phyloP scores from a whole-genome alignment of 139 green algal genomes.

The Spirogloea muscicola region DNA sequence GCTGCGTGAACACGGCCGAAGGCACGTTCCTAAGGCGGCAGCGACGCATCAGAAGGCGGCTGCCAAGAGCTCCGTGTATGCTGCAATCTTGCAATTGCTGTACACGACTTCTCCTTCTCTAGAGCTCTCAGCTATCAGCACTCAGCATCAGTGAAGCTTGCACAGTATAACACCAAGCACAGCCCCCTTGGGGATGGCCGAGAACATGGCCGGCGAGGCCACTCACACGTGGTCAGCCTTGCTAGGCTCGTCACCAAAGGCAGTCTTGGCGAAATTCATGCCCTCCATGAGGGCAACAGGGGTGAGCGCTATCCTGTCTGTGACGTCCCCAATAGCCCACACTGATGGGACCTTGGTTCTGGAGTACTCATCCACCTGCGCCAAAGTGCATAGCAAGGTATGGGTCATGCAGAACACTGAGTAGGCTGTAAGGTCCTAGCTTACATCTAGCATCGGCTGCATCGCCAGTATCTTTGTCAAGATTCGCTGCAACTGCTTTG shows the following conservation, averaged over 20 bases:
- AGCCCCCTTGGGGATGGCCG: conserved; percentile 1
- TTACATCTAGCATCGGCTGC: no score
- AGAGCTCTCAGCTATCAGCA: no score
- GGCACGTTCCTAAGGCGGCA: not conserved
- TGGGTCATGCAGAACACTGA: not conserved
- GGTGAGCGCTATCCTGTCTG: conserved; percentile 88
- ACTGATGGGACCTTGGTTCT: conserved; percentile 77
- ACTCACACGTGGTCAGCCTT: conserved; percentile 72
- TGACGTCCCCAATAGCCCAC: conserved; percentile 93
- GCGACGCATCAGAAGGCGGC: not conserved
- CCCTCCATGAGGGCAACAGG: conserved; percentile 93
- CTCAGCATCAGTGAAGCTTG: no score
- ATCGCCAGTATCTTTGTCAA: no score
- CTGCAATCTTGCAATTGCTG: no score
- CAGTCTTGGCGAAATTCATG: conserved; percentile 87
- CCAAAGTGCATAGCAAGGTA: no score
- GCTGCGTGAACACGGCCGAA: conserved; percentile 77
- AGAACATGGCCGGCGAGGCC: conserved; percentile 47
- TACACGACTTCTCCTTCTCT: no score
- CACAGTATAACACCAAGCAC: no score
- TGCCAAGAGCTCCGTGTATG: no score
- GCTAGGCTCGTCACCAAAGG: conserved; percentile 71
- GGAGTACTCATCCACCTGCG: conserved; percentile 79
- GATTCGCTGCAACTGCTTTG: no score
- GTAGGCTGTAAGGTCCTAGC: no score